Conservation (phyloP, 306 rosid species). For the Cajanus cajan region DNA sequence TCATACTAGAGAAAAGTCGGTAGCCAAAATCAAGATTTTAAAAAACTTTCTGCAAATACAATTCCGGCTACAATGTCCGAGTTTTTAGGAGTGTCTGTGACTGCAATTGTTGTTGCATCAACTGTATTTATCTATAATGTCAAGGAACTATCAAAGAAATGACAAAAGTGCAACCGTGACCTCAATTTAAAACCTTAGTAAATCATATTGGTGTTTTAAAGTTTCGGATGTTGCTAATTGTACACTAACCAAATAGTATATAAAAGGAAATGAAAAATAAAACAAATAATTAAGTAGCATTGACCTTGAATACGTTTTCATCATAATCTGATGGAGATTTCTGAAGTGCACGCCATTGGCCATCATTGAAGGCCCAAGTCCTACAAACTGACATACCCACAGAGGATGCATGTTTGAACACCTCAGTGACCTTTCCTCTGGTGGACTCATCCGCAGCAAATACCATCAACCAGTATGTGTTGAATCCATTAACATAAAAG, state of each 20-base stretch:
- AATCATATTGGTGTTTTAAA: no score
- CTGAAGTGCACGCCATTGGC: constrained; percentile 96
- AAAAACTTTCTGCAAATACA: no score
- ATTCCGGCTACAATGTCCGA: no score
- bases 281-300: background rate
- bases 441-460: constrained; percentile 92
- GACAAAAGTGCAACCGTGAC: no score
- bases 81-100: no score
- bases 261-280: background rate
- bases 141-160: no score
- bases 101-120: no score
- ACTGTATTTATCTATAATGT: no score
- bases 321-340: constrained; percentile 79
- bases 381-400: constrained; percentile 86
- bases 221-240: no score
- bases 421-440: constrained; percentile 74
- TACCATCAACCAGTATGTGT: constrained; percentile 94
- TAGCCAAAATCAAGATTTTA: background rate
- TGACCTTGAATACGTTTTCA: constrained; percentile 78
- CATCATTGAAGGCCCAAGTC: constrained; percentile 98
- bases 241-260: no score
- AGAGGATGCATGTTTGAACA: constrained; percentile 73
- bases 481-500: constrained; percentile 90
- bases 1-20: background rate
- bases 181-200: no score